These are phyloP conservation scores for Nemania serpens DNA, from an alignment of 2,329 filamentous ascomycete genomes.

Conservation along the genomic window DNA sequence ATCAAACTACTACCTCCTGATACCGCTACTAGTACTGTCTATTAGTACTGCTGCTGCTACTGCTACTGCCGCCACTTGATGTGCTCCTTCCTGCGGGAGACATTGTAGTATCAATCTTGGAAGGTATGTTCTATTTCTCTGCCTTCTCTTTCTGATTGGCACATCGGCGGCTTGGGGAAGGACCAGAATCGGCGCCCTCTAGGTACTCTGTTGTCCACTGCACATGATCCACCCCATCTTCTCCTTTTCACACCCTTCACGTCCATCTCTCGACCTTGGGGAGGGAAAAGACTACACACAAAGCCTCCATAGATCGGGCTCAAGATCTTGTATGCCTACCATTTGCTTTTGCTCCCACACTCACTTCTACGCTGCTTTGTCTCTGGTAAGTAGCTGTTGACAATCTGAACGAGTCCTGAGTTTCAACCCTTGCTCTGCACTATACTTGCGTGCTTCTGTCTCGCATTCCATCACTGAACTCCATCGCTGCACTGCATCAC, in stretches of 20 bases:
- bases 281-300: slow-evolving; percentile 22
- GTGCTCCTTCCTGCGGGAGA: slow-evolving; percentile 7
- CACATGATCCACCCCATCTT: slow-evolving; percentile 10
- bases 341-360: slow-evolving; percentile 37
- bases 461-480: background rate
- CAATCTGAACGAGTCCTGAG: background rate
- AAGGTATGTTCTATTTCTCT: slow-evolving; percentile 19
- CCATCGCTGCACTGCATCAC: background rate
- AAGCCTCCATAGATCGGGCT: slow-evolving; percentile 35
- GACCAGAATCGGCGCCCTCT: background rate
- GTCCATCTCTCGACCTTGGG: slow-evolving; percentile 16
- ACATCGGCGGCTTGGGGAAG: background rate
- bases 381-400: slow-evolving; percentile 33
- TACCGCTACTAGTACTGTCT: background rate
- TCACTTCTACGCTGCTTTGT: slow-evolving; percentile 14
- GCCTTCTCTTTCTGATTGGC: background rate
- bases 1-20: background rate
- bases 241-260: slow-evolving; percentile 27
- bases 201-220: background rate
- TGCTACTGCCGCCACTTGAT: background rate
- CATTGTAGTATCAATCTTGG: background rate
- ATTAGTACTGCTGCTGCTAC: too few species aligned
- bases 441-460: background rate
- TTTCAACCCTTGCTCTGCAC: background rate
- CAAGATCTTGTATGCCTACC: slow-evolving; percentile 48